A percentile compares a stretch with the other conserved stretches of the same genome.
These are phyloP conservation scores for Talaromyces sp. DNA, from an alignment of 2,329 filamentous ascomycete genomes.

Conservation along the genomic window DNA sequence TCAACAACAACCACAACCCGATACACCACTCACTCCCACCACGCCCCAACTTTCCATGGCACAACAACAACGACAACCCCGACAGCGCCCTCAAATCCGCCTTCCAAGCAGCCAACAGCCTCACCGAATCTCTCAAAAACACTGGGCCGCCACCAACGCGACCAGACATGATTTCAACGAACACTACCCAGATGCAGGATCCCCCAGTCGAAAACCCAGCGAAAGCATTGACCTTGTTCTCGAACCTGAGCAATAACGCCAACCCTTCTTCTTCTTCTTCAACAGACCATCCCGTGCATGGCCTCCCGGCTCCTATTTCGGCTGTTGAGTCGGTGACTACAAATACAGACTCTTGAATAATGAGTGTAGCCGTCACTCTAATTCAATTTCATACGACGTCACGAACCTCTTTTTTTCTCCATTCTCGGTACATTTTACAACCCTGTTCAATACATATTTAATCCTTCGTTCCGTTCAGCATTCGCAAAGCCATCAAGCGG, in stretches of 20 bases:
- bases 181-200: not conserved
- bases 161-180: not conserved
- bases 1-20: not conserved
- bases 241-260: not conserved
- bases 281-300: not conserved
- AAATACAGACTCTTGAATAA: not conserved
- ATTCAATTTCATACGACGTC: not conserved
- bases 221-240: not conserved
- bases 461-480: not conserved
- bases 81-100: not conserved
- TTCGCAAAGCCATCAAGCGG: not conserved
- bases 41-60: not conserved
- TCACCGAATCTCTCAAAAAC: not conserved
- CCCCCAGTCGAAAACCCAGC: not conserved
- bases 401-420: not conserved
- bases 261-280: not conserved
- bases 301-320: not conserved
- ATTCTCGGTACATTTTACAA: not conserved
- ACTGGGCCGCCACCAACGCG: not conserved
- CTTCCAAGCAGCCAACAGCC: not conserved
- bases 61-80: not conserved
- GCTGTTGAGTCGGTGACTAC: not conserved
- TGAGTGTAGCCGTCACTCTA: not conserved
- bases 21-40: not conserved
- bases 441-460: not conserved